Evolutionary conservation across 1,139 yeast species (phyloP).

Genomic region (Meyerozyma sp.): DNA sequence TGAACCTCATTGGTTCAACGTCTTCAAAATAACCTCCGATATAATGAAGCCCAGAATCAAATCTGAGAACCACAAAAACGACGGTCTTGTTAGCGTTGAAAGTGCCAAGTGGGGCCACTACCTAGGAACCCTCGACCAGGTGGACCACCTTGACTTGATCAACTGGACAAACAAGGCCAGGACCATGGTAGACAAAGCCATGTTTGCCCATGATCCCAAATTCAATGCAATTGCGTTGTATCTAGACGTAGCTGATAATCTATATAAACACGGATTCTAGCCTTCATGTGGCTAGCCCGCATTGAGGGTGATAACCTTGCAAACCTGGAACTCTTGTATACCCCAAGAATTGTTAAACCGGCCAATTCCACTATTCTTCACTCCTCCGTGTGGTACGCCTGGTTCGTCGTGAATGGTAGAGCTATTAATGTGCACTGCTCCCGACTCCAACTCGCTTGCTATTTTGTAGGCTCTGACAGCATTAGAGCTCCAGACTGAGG

Average conservation of each 20-base stretch:
- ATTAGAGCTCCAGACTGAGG: constrained; percentile 51
- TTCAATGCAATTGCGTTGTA: constrained; percentile 76
- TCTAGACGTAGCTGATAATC: constrained; percentile 63
- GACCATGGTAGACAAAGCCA: constrained; percentile 24
- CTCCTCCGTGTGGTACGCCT: constrained; percentile 53
- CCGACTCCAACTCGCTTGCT: constrained; percentile 35
- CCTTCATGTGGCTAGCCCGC: constrained; percentile 22
- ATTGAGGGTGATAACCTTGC: constrained; percentile 32
- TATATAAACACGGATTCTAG: constrained; percentile 61
- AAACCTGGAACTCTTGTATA: constrained; percentile 34
- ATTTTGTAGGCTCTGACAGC: constrained; percentile 29
- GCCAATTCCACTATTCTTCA: constrained; percentile 47
- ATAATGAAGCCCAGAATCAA: constrained; percentile 37
- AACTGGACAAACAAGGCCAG: constrained; percentile 70
- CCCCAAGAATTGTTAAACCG: constrained; percentile 51
- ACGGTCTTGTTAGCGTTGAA: constrained; percentile 77
- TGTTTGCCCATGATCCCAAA: constrained; percentile 32
- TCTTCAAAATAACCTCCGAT: constrained; percentile 61
- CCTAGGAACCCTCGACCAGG: constrained; percentile 69
- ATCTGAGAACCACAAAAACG: constrained; percentile 52
- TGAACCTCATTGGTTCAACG: constrained; percentile 55
- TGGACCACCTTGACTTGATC: constrained; percentile 81
- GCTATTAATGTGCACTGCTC: constrained; percentile 50
- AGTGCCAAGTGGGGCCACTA: constrained; percentile 81
- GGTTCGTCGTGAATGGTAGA: constrained; percentile 47